Evolutionary conservation across 2,329 filamentous ascomycete genomes (phyloP).

Genomic region (Colletotrichum gloeosporioides): DNA sequence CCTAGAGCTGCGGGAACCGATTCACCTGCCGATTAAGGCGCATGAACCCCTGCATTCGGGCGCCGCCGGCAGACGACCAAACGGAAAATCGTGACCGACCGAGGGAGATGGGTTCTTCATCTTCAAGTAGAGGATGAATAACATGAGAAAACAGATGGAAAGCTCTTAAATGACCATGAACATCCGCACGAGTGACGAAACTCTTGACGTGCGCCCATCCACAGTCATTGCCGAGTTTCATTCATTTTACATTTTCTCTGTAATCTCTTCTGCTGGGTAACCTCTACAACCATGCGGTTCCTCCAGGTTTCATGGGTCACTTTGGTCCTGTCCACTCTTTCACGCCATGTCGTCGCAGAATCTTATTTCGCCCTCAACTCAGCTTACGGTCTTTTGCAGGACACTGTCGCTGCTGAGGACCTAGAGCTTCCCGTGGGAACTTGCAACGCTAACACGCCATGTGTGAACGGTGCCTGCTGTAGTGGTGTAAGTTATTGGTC

Average conservation of each 20-base stretch:
- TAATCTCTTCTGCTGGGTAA: background rate
- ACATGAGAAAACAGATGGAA: background rate
- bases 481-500: background rate
- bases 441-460: constrained; percentile 23
- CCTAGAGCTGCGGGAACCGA: background rate
- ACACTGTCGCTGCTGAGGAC: background rate
- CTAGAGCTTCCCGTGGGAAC: constrained; percentile 2
- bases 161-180: background rate
- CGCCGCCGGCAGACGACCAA: background rate
- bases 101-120: background rate
- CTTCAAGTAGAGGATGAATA: background rate
- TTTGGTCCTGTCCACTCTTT: background rate
- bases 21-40: background rate
- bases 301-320: background rate
- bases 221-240: background rate
- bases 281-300: background rate
- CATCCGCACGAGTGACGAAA: background rate
- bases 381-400: background rate
- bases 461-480: constrained; percentile 29
- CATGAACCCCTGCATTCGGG: background rate
- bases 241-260: background rate
- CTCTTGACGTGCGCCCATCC: background rate
- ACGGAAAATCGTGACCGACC: background rate
- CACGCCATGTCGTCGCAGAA: background rate
- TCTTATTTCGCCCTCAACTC: background rate